phyloP scores from a whole-genome alignment of 352 stramenopile species.

The Pythium pyrilobum region DNA sequence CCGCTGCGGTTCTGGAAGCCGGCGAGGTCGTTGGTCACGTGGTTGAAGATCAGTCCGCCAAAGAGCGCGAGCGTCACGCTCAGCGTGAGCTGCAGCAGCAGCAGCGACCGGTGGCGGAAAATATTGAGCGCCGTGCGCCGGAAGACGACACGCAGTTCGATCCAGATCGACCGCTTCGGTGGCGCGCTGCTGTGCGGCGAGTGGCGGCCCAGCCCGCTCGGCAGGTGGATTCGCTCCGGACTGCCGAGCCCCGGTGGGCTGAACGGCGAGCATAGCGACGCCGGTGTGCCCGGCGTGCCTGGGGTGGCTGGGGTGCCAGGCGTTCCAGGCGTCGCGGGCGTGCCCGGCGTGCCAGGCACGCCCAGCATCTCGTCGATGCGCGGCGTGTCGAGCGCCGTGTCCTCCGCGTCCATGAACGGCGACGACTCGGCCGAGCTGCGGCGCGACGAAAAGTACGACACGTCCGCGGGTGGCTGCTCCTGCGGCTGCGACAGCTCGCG shows the following conservation, averaged over 20 bases:
- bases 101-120: slow-evolving; percentile 61
- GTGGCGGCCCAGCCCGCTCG: neutral
- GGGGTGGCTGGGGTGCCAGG: slow-evolving; percentile 16
- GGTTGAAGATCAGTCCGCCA: slow-evolving; percentile 71
- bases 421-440: slow-evolving; percentile 31
- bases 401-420: slow-evolving; percentile 48
- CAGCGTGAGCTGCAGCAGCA: slow-evolving; percentile 58
- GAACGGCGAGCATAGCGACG: slow-evolving; percentile 14
- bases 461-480: slow-evolving; percentile 9
- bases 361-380: slow-evolving; percentile 29
- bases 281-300: slow-evolving; percentile 12
- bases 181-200: neutral
- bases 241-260: slow-evolving; percentile 23
- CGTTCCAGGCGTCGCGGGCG: slow-evolving; percentile 8
- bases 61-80: slow-evolving; percentile 58
- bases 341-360: slow-evolving; percentile 13
- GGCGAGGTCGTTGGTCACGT: slow-evolving; percentile 76
- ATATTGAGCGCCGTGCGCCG: slow-evolving; percentile 64
- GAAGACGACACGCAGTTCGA: slow-evolving; percentile 71
- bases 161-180: slow-evolving; percentile 35
- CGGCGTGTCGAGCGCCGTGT: slow-evolving; percentile 37
- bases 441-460: slow-evolving; percentile 3
- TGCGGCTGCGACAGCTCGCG: slow-evolving; percentile 13
- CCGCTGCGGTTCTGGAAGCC: slow-evolving; percentile 83
- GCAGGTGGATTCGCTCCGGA: slow-evolving; percentile 7